Conservation (phyloP, 305 asterid species). For the Coffea humblotiana region DNA sequence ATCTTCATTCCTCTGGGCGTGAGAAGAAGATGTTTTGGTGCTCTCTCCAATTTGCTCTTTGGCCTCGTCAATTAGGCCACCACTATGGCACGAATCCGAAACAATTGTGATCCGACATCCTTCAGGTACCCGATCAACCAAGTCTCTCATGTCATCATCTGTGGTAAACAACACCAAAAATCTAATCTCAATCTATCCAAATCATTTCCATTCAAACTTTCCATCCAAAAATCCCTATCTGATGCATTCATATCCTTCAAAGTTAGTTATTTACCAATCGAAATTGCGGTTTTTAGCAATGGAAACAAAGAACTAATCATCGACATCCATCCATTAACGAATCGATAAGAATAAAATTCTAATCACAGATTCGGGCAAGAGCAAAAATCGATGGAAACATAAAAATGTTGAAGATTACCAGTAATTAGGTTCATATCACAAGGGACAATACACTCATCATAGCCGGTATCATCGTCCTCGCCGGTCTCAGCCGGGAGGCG, state of each 20-base stretch:
- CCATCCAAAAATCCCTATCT: too few species aligned
- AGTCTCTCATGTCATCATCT: conserved; percentile 96
- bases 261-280: too few species aligned
- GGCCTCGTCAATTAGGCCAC: conserved; percentile 85
- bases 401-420: conserved; percentile 33
- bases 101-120: conserved; percentile 84
- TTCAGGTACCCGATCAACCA: conserved; percentile 77
- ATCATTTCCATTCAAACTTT: too few species aligned
- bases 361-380: too few species aligned
- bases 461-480: conserved; percentile 92
- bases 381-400: too few species aligned
- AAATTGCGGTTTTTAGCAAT: too few species aligned
- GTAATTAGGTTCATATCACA: conserved; percentile 84
- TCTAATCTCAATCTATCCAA: not conserved
- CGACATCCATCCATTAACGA: too few species aligned
- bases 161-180: not conserved
- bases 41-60: conserved; percentile 98
- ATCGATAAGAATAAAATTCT: too few species aligned
- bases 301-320: too few species aligned
- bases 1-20: conserved; percentile 3
- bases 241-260: too few species aligned
- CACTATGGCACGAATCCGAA: conserved; percentile 96
- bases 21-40: conserved; percentile 28
- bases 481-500: conserved; percentile 95
- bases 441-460: conserved; percentile 88